Base-by-base conservation (phyloP, 1,284 basidiomycete genomes). In the Spongispora temasekensis region DNA sequence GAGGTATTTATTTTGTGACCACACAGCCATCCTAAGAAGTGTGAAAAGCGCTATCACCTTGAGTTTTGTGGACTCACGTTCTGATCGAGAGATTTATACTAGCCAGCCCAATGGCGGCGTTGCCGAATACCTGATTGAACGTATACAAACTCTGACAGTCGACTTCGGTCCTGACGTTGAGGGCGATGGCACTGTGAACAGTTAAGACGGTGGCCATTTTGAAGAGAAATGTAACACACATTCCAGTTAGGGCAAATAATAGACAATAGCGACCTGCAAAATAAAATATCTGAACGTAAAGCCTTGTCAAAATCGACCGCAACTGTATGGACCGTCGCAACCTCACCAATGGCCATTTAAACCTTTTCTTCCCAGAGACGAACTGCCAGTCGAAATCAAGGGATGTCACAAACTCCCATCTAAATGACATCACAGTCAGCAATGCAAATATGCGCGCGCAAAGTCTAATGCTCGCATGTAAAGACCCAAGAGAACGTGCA, bases 71-170 rank as follows among this genome's bases (percentile, higher is more conserved):
- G 6, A 78, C 86, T 62, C 72, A 88, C 86, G 90, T 91, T 68
- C 90, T 79, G 55, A 92, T 79, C 5, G 89, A 90, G n/a, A 92
- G 80, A 68, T 92, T 91, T 68, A 91, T 84, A 68, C 89, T 91
- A 9, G 90, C 88, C 5, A 91, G 78, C 12, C 90, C 90, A 48
- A 91, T 84, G 7, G 90, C 78, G 8, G 86, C 81, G 71, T 90
- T 90, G 13, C 90, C 90, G 57, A 87, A 72, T 59, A 88, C 79
- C 76, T 87, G 84, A 65, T 89, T 90, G 73, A 89, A 90, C 1
- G 88, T 90, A 72, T 91, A 92, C 27, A 92, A 72, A 3, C 79
- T 61, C 31, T 73, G 72, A 50, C 72, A 73, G 42, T 73, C 48
- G 19, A 76, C 67, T 58, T 76, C 61, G 21, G 59, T 62, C 52